A percentile compares a stretch with the other conserved stretches of the same genome.
These are phyloP conservation scores for Chlorella sp. DNA, from an alignment of 139 green algal species.

Conservation along the genomic window DNA sequence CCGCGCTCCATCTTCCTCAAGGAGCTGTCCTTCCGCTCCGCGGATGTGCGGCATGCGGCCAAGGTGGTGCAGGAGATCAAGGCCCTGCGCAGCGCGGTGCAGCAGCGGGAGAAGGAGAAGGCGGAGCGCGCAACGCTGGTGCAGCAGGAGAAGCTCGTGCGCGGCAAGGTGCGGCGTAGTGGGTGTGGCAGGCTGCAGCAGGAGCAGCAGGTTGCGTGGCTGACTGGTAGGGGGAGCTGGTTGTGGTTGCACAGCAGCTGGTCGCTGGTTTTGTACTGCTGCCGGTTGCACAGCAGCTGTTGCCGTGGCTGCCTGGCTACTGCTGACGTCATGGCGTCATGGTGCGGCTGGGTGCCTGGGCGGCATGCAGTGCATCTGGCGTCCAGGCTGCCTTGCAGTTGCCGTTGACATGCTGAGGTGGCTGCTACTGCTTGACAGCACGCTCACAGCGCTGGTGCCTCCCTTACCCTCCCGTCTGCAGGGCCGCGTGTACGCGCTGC, in stretches of 20 bases:
- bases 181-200: background rate
- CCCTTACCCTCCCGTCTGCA: slow-evolving; percentile 1
- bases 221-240: no score
- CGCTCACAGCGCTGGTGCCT: no score
- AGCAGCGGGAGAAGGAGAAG: slow-evolving; percentile 88
- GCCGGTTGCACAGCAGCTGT: no score
- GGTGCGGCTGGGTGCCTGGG: no score
- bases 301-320: no score
- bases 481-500: slow-evolving; percentile 79
- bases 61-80: slow-evolving; percentile 93
- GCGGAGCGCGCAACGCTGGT: slow-evolving; percentile 95
- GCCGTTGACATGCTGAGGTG: no score
- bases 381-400: no score
- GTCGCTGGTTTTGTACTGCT: no score
- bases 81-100: slow-evolving; percentile 78
- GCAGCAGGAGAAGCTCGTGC: slow-evolving; percentile 91
- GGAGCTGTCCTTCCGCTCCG: slow-evolving; percentile 92
- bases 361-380: no score
- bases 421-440: no score
- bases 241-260: no score
- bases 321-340: no score
- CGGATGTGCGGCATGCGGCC: slow-evolving; percentile 73
- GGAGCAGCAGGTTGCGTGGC: background rate
- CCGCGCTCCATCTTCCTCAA: slow-evolving; percentile 86
- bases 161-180: slow-evolving; percentile 52